Evolutionary conservation across 2,329 filamentous ascomycete species (phyloP).

Genomic region (Trichoderma arundinaceum): DNA sequence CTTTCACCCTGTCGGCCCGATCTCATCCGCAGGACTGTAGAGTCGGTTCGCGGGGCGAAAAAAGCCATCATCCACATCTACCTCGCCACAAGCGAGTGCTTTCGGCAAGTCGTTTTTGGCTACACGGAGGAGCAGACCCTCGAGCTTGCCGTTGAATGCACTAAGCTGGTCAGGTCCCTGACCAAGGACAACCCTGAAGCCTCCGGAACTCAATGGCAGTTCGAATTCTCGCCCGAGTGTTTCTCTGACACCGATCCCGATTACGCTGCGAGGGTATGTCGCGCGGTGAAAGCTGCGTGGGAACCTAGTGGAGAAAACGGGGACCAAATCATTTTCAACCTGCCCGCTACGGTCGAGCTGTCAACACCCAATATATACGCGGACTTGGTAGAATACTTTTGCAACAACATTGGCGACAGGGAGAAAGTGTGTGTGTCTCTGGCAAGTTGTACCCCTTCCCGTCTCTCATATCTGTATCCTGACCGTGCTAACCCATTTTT

Average conservation of each 20-base stretch:
- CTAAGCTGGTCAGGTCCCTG: conserved; percentile 20
- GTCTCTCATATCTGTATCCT: not conserved
- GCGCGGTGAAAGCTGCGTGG: conserved; percentile 19
- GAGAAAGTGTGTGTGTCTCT: conserved; percentile 22
- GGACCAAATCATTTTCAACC: conserved; percentile 22
- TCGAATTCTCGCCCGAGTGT: conserved; percentile 17
- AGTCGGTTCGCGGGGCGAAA: conserved; percentile 13
- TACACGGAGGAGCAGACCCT: conserved; percentile 19
- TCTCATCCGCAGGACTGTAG: conserved; percentile 16
- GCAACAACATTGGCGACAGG: conserved; percentile 13
- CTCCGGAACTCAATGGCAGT: conserved; percentile 11
- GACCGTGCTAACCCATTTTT: not conserved
- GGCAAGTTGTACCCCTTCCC: not conserved
- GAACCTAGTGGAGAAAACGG: conserved; percentile 1
- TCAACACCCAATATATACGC: conserved; percentile 15
- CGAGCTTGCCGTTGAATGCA: conserved; percentile 17
- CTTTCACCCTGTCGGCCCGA: conserved; percentile 15
- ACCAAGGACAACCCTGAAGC: conserved; percentile 11
- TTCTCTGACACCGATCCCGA: conserved; percentile 19
- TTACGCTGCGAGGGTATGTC: conserved; percentile 14
- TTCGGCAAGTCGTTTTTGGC: conserved; percentile 18
- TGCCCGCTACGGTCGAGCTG: conserved; percentile 17
- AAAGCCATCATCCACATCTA: conserved; percentile 22
- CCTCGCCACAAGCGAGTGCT: conserved; percentile 16
- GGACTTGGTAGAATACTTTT: conserved; percentile 11